A percentile compares a stretch with the other conserved stretches of the same genome.
These are phyloP conservation scores for Torulaspora delbrueckii DNA, from an alignment of 805 yeast species.

Conservation along the genomic window DNA sequence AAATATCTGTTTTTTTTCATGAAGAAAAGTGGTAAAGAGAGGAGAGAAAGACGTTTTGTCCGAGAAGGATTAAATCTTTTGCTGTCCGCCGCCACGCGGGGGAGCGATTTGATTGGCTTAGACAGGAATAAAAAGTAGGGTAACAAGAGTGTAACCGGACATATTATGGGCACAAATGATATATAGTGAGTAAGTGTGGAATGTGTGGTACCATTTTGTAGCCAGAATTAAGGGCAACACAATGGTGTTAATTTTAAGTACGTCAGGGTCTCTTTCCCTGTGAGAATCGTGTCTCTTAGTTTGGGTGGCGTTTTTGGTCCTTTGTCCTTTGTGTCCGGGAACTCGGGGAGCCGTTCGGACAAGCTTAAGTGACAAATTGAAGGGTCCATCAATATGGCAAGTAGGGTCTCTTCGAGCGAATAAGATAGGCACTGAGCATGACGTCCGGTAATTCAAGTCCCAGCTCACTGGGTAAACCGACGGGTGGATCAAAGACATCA, in stretches of 20 bases:
- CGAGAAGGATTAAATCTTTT: slow-evolving; percentile 15
- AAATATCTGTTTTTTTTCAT: background rate
- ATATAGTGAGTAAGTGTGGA: background rate
- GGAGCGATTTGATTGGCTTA: slow-evolving; percentile 24
- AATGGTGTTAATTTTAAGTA: background rate
- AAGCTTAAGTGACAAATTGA: background rate
- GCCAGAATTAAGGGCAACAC: background rate
- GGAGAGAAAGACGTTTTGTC: slow-evolving; percentile 21
- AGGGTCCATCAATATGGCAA: background rate
- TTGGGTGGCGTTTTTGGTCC: background rate
- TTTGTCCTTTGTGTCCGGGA: background rate
- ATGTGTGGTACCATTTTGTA: background rate
- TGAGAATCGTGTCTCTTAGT: background rate
- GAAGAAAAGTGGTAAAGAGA: slow-evolving; percentile 25
- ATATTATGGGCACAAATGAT: background rate
- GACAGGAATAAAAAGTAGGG: slow-evolving; percentile 11
- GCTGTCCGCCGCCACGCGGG: slow-evolving; percentile 1
- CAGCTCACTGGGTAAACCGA: background rate
- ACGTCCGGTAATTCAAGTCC: background rate
- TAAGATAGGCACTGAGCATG: no score
- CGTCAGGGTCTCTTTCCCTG: background rate
- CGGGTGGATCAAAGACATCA: background rate
- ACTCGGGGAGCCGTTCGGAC: background rate
- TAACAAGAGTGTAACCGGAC: slow-evolving; percentile 11
- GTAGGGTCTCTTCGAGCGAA: background rate